phyloP scores from a whole-genome alignment of 164 flowering plant genomes.

The Chimonanthus salicifolius region DNA sequence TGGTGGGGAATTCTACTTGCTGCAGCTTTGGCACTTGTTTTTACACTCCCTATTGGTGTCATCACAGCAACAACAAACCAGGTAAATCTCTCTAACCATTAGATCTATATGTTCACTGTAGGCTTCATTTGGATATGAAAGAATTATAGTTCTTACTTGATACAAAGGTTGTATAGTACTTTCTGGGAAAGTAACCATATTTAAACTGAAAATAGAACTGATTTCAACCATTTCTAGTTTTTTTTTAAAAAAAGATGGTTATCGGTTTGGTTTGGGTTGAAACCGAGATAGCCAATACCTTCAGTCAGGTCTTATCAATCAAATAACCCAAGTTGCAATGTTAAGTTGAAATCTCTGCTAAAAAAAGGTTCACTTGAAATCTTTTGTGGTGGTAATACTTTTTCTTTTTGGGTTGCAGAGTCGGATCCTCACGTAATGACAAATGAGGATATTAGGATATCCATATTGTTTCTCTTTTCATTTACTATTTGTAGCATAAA shows the following conservation, averaged over 20 bases:
- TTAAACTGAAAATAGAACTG: not conserved
- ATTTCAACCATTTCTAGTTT: not conserved
- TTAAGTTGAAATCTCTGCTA: too few species aligned
- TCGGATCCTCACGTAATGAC: too few species aligned
- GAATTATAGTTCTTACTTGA: not conserved
- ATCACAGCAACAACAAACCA: slow-evolving; percentile 71
- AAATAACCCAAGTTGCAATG: too few species aligned
- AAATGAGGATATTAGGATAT: too few species aligned
- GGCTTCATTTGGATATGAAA: too few species aligned
- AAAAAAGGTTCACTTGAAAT: too few species aligned
- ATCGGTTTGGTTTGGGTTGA: too few species aligned
- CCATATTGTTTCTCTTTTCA: too few species aligned
- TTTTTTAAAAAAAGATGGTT: not conserved
- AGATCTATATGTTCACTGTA: too few species aligned
- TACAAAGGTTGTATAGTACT: not conserved
- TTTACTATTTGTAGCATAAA: too few species aligned
- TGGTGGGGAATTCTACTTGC: slow-evolving; percentile 80
- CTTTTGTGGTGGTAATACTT: too few species aligned
- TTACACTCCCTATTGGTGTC: slow-evolving; percentile 72
- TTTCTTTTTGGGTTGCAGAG: too few species aligned
- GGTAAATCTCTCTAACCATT: slow-evolving; percentile 21
- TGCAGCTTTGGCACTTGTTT: slow-evolving; percentile 41
- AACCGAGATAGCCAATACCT: not conserved
- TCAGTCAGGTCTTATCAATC: not conserved
- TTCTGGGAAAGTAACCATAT: not conserved